These are phyloP conservation scores for Babjeviella inositovora DNA, from an alignment of 805 yeast species.

Conservation along the genomic window DNA sequence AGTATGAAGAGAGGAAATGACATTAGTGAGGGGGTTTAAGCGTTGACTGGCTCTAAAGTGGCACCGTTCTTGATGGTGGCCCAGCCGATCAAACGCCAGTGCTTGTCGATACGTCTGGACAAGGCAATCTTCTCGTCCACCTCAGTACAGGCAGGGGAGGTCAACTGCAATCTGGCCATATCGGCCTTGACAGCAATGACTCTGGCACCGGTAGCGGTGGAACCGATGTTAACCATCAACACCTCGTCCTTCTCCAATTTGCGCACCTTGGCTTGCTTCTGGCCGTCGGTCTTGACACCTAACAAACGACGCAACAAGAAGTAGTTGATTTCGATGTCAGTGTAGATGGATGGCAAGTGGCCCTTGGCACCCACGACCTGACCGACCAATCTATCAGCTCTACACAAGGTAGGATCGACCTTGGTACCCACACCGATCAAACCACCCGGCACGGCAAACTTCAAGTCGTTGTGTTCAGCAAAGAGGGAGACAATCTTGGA, in stretches of 20 bases:
- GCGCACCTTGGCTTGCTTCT: constrained; percentile 92
- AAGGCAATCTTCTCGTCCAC: constrained; percentile 95
- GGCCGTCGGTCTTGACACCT: constrained; percentile 97
- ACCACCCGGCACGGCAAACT: constrained; percentile 99
- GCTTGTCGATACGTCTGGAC: constrained; percentile 98
- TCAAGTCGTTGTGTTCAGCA: constrained; percentile 95
- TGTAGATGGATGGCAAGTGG: constrained; percentile 86
- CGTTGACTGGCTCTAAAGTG: constrained; percentile 54
- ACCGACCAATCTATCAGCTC: constrained; percentile 98
- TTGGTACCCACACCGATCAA: constrained; percentile 98
- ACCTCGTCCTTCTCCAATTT: constrained; percentile 91
- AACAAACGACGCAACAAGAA: constrained; percentile 90
- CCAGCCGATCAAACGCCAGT: constrained; percentile 99
- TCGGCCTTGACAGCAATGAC: constrained; percentile 97
- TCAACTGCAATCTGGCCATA: constrained; percentile 94
- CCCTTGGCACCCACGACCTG: constrained; percentile 98
- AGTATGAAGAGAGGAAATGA: too few relatives aligned
- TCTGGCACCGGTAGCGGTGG: constrained; percentile 98
- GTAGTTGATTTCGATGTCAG: constrained; percentile 95
- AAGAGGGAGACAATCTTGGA: constrained; percentile 87
- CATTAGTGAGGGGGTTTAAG: constrained; percentile 4
- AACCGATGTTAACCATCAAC: constrained; percentile 97
- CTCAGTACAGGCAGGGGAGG: constrained; percentile 98
- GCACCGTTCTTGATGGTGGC: constrained; percentile 95
- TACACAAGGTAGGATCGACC: constrained; percentile 96